Evolutionary conservation across 129 eudicot species (phyloP).

Genomic region (Pseudognaphalium luteoalbum): DNA sequence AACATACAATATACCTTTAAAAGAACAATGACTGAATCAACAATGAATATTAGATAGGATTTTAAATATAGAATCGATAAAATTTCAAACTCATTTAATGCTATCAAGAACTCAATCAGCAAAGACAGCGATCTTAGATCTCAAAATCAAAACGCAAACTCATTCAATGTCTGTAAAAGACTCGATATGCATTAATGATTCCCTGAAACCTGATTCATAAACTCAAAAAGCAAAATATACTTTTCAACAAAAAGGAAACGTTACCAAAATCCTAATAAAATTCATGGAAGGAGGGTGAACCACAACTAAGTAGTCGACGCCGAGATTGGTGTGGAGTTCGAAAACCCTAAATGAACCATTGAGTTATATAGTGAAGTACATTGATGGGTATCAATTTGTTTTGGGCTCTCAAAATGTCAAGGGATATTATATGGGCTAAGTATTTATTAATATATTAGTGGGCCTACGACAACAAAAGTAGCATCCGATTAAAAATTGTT

Average conservation of each 20-base stretch:
- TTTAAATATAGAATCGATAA: background rate
- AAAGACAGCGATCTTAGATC: conserved; percentile 8
- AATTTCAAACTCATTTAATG: conserved; percentile 5
- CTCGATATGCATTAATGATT: conserved; percentile 3
- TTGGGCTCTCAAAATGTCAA: conserved; percentile 21
- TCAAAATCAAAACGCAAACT: conserved; percentile 3
- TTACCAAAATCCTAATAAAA: conserved; percentile 2
- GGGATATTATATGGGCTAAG: conserved; percentile 3
- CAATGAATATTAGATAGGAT: background rate
- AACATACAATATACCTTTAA: conserved; percentile 1
- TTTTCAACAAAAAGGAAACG: background rate
- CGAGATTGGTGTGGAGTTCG: background rate
- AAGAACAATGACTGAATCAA: background rate
- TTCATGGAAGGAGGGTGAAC: conserved; percentile 15
- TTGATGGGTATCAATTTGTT: conserved; percentile 9
- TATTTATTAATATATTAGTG: conserved; percentile 4
- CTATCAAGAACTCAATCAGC: conserved; percentile 14
- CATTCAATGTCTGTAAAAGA: conserved; percentile 15
- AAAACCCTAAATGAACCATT: conserved; percentile 16
- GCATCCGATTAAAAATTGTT: background rate
- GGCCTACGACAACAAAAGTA: background rate
- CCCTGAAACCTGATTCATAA: background rate
- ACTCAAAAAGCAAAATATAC: conserved; percentile 5
- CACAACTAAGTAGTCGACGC: background rate
- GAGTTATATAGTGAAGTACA: conserved; percentile 12